Base-by-base conservation (phyloP, 169 alveolate species). In the Perkinsus marinus region DNA sequence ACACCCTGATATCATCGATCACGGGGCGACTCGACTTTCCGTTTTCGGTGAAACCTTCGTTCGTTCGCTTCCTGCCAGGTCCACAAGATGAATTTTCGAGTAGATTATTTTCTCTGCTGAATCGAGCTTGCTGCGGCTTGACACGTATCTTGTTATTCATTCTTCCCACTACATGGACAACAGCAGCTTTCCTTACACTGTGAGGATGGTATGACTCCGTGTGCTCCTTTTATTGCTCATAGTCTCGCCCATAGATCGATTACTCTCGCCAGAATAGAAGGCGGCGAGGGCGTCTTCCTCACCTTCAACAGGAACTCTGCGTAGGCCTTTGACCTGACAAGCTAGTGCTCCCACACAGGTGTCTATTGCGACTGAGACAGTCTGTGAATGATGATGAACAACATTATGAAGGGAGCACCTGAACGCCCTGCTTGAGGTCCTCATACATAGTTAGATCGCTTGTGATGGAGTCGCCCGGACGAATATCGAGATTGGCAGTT, bases 31-130 rank as follows among this genome's bases (percentile, higher is more conserved):
- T n/a, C n/a, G n/a, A n/a, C n/a, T n/a, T n/a, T n/a, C n/a, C n/a
- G n/a, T n/a, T n/a, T n/a, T n/a, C n/a, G n/a, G n/a, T n/a, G n/a
- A 41, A 10, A 97, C 97, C 92, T 97, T 97, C 22, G 98, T 95
- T 92, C 98, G 95, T 92, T 98, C 99, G 68, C 98, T 95, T 39
- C 99, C 99, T 0, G 99, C 99, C 41, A 98, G 94, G 93, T 98
- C 99, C 34, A 98, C 98, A 43, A 98, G 92, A 92, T 98, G 97
- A 89, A 98, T 92, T 93, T 97, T 97, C 17, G 97, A 94, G 90
- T 69, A 90, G 39, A 94, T 93, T 22, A 97, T 98, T 94, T 97
- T 96, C 94, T 96, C 98, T 38, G 96, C 93, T 0, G 97, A 95
- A 92, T 96, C 97, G 41, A 39, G 36, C 91, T 22, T 39, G 30